Evolutionary conservation across 2,329 filamentous ascomycete species (phyloP).

Genomic region (Cadophora sp.): DNA sequence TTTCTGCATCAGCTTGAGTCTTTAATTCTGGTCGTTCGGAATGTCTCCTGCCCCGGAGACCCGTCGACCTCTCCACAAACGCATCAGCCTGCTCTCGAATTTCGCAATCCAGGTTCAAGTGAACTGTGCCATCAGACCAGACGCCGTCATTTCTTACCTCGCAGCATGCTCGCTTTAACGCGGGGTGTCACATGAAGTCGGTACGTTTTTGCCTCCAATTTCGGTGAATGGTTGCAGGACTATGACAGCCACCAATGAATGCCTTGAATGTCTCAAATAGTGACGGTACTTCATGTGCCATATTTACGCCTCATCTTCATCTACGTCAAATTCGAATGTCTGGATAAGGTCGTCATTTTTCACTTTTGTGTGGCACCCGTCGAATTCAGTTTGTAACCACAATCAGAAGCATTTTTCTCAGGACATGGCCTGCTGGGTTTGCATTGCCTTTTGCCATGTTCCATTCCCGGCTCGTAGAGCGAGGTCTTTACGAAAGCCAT

Average conservation of each 20-base stretch:
- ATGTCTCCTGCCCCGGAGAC: not conserved
- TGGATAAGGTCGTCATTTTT: not conserved
- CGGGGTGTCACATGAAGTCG: not conserved
- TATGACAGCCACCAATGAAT: not conserved
- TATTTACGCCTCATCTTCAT: not conserved
- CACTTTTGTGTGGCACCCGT: not conserved
- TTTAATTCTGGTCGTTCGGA: not conserved
- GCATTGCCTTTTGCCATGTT: too few species aligned
- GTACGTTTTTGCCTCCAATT: not conserved
- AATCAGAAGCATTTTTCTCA: not conserved
- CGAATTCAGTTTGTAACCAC: not conserved
- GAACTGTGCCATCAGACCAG: not conserved
- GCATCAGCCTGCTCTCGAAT: not conserved
- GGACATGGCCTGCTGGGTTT: too few species aligned
- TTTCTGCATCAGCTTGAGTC: not conserved
- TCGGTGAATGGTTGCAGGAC: conserved; percentile 1
- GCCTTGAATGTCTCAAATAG: not conserved
- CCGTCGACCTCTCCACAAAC: not conserved
- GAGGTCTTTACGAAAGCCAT: too few species aligned
- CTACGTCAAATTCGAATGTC: not conserved
- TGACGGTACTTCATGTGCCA: not conserved
- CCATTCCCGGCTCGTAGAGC: too few species aligned
- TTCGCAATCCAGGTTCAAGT: not conserved
- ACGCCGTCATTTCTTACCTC: not conserved
- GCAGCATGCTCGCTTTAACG: not conserved